Conservation (phyloP, 208 protist species). For the Wallacemonas rigidus region DNA sequence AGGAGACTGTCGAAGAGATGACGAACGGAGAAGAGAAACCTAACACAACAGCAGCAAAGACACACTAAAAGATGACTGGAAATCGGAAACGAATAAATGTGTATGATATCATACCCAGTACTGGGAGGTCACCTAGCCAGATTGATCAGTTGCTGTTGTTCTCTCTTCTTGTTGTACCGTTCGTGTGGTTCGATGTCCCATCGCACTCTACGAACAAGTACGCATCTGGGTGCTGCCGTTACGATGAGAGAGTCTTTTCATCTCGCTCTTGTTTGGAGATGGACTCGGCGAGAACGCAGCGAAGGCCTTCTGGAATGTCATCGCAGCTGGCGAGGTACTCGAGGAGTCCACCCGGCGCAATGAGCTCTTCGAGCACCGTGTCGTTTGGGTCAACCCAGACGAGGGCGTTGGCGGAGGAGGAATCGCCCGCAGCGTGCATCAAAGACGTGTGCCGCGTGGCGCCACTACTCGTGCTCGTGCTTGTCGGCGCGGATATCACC, state of each 20-base stretch:
- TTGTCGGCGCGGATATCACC: neutral
- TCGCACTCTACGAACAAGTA: no score
- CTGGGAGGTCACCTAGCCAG: no score
- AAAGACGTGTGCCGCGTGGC: no score
- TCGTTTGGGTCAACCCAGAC: slow-evolving; percentile 31
- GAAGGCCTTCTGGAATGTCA: slow-evolving; percentile 17
- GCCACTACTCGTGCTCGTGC: no score
- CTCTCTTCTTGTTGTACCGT: no score
- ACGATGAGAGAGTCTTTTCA: neutral
- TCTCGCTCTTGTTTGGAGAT: neutral
- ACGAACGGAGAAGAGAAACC: slow-evolving; percentile 4
- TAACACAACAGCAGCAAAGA: slow-evolving; percentile 10
- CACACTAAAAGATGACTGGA: neutral
- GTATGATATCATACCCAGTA: no score
- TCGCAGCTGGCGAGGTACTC: slow-evolving; percentile 15
- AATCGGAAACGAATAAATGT: neutral
- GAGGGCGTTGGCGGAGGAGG: neutral
- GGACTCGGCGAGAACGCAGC: slow-evolving; percentile 8
- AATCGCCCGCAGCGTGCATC: neutral
- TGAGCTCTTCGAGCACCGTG: slow-evolving; percentile 26
- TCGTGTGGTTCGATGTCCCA: no score
- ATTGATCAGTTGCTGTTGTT: no score
- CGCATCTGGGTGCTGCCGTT: neutral
- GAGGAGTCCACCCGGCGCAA: slow-evolving; percentile 9
- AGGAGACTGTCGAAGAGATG: neutral